These are phyloP conservation scores for Adansonia grandidieri DNA, from an alignment of 441 rosid genomes.

Conservation along the genomic window DNA sequence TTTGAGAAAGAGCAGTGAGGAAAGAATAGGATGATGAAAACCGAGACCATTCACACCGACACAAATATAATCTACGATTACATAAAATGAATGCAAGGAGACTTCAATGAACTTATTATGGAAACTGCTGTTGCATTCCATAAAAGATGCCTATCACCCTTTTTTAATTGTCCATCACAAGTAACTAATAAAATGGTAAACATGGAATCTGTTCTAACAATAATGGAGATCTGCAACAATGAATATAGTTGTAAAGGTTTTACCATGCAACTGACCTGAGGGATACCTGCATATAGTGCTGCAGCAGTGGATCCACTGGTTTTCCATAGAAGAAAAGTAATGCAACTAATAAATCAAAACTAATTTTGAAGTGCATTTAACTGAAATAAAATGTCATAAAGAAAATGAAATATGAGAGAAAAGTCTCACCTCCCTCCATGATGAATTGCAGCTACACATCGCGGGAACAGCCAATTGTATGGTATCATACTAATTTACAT, in stretches of 20 bases:
- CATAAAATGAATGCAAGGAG: background rate
- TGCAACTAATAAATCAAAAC: constrained; percentile 30
- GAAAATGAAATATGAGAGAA: constrained; percentile 8
- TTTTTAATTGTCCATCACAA: background rate
- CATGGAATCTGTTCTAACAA: background rate
- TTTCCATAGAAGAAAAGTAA: constrained; percentile 26
- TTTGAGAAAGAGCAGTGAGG: background rate
- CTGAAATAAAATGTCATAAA: constrained; percentile 21
- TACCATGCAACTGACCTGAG: constrained; percentile 64
- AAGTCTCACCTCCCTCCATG: constrained; percentile 85
- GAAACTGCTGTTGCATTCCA: background rate
- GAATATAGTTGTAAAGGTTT: constrained; percentile 18
- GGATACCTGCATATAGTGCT: constrained; percentile 77
- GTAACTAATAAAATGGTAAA: background rate
- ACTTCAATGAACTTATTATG: background rate
- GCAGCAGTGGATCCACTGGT: constrained; percentile 90
- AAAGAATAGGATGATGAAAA: background rate
- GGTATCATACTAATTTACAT: constrained; percentile 59
- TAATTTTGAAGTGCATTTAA: background rate
- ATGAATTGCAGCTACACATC: constrained; percentile 82
- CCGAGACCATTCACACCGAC: background rate
- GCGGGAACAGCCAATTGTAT: constrained; percentile 69
- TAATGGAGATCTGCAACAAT: constrained; percentile 20
- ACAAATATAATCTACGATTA: background rate
- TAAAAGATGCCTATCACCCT: background rate